Percentiles rank a stretch among this genome's conserved stretches.
These are phyloP conservation scores for Lactarius hatsudake DNA, from an alignment of 768 basidiomycete species.

Conservation along the genomic window DNA sequence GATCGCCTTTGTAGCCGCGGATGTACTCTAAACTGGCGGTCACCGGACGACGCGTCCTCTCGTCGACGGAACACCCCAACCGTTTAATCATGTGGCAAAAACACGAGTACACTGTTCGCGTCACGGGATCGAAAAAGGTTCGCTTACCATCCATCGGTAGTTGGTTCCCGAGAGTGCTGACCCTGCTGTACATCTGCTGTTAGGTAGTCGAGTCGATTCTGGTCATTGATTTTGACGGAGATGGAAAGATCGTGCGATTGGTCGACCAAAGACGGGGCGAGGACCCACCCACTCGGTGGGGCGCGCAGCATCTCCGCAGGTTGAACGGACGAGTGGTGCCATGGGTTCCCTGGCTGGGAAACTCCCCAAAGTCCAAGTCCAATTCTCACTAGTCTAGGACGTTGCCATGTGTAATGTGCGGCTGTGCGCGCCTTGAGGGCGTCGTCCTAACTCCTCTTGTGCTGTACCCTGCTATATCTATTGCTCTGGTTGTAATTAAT, in stretches of 20 bases:
- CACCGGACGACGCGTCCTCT: slow-evolving; percentile 52
- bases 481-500: background rate
- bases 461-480: background rate
- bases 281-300: slow-evolving; percentile 48
- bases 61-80: slow-evolving; percentile 57
- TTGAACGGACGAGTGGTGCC: slow-evolving; percentile 50
- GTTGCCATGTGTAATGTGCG: background rate
- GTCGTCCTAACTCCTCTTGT: background rate
- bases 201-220: slow-evolving; percentile 61
- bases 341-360: slow-evolving; percentile 54
- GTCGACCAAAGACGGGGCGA: slow-evolving; percentile 61
- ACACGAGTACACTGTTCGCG: slow-evolving; percentile 58
- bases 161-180: background rate
- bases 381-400: slow-evolving; percentile 14
- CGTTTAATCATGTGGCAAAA: slow-evolving; percentile 57
- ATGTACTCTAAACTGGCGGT: slow-evolving; percentile 51
- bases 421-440: background rate
- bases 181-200: background rate
- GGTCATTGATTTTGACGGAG: slow-evolving; percentile 60
- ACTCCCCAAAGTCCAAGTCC: slow-evolving; percentile 41
- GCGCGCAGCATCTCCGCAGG: slow-evolving; percentile 46
- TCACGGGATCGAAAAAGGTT: slow-evolving; percentile 53
- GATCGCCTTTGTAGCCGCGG: slow-evolving; percentile 44
- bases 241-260: slow-evolving; percentile 57
- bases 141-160: slow-evolving; percentile 4